Evolutionary conservation across 1,284 basidiomycete species (phyloP), one percentile per base, ranked within the genome.

Genomic region (Porodaedalea pini): DNA sequence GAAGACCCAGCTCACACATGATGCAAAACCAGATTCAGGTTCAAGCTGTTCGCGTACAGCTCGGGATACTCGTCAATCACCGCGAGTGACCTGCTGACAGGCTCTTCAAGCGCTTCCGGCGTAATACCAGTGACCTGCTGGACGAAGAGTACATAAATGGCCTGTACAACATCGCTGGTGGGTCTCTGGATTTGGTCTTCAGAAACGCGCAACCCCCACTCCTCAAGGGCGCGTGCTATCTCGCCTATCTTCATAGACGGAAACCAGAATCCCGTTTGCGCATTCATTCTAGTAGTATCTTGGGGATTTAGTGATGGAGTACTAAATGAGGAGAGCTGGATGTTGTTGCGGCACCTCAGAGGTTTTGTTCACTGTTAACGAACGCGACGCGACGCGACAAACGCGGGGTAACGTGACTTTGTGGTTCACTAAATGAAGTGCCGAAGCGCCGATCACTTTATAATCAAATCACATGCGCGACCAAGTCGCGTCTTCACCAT

Each of bases 121-220:
- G 77, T 77, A 52, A 92, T 75, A 37, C 80, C 80, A 37, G 86
- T 88, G 53, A 92, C 79, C 63, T 86, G 81, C 43, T 86, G 78
- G 31, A 94, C 76, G 63, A 90, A 85, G 2, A 82, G 79, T 53
- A 75, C 76, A 70, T 86, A 91, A 23, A 90, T 78, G 50, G 72
- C 74, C 45, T 86, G 79, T 17, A 91, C 86, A 59, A 88, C 87
- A 37, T 88, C 84, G 0, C 85, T 67, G 0, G 82, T 83, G 0
- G 91, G 91, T 39, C 80, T 79, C 25, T 77, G 67, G 41, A 94
- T 80, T 63, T 92, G 88, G 57, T 90, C 86, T 47, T 77, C 76
- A 58, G 78, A 81, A 36, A 89, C 77, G 6, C 78, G 74, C 31
- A 88, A 73, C 0, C 82, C 82, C 86, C 88, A 90, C 19, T 78